Conservation (phyloP, 2,329 filamentous ascomycete genomes). For the Penicillium concentricum region DNA sequence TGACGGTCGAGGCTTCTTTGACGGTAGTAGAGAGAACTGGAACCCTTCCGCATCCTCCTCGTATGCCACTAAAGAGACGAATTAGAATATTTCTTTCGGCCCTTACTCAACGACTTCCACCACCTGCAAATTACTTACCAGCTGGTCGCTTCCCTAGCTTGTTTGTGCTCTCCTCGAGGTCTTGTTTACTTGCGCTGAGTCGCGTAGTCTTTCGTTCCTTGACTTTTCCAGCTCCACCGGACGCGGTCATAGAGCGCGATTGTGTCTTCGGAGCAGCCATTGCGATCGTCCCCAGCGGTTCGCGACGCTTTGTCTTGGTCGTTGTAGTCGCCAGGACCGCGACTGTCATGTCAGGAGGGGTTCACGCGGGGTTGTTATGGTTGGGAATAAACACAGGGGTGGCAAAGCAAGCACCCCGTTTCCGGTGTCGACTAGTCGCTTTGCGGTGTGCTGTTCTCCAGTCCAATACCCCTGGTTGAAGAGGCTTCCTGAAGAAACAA, state of each 20-base stretch:
- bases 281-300: slow-evolving; percentile 37
- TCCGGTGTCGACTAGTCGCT: not conserved
- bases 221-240: slow-evolving; percentile 21
- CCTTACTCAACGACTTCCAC: not conserved
- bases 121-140: slow-evolving; percentile 35
- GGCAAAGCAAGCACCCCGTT: slow-evolving; percentile 11
- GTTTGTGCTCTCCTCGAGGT: slow-evolving; percentile 24
- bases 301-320: slow-evolving; percentile 38
- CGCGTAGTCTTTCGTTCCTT: slow-evolving; percentile 33
- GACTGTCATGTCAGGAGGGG: slow-evolving; percentile 38
- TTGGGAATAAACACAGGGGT: slow-evolving; percentile 24
- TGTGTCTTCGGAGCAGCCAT: slow-evolving; percentile 42
- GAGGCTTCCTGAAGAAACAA: slow-evolving; percentile 1
- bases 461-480: not conserved
- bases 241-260: slow-evolving; percentile 33
- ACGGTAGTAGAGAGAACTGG: slow-evolving; percentile 68
- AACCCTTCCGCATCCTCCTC: slow-evolving; percentile 79
- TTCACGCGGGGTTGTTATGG: slow-evolving; percentile 31
- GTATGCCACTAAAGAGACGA: slow-evolving; percentile 45
- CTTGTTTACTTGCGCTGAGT: slow-evolving; percentile 36
- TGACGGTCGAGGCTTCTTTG: slow-evolving; percentile 58
- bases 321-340: slow-evolving; percentile 36
- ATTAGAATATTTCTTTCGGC: slow-evolving; percentile 10
- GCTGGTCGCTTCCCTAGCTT: slow-evolving; percentile 42
- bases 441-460: not conserved